These are phyloP conservation scores for Torulaspora franciscae DNA, from an alignment of 805 yeast species.

Conservation along the genomic window DNA sequence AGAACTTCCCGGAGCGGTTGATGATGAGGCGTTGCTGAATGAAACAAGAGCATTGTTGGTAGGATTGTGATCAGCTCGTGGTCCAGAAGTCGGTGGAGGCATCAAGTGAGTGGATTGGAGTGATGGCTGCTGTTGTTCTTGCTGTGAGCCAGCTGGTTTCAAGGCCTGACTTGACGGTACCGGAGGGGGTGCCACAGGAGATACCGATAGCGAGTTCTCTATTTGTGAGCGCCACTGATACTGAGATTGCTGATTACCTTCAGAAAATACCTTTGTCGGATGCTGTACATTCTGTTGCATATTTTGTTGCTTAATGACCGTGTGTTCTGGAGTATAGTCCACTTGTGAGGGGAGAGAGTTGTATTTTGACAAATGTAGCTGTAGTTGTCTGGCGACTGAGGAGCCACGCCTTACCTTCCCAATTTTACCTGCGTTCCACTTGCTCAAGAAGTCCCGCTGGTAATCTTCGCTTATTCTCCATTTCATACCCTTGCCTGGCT, in stretches of 20 bases:
- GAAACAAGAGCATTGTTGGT: conserved; percentile 19
- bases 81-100: conserved; percentile 16
- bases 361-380: conserved; percentile 56
- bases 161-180: conserved; percentile 1
- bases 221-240: conserved; percentile 4
- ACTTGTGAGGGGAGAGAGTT: conserved; percentile 39
- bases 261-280: not conserved
- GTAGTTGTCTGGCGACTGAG: conserved; percentile 73
- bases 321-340: conserved; percentile 25
- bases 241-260: conserved; percentile 9
- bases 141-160: conserved; percentile 4
- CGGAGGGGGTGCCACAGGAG: conserved; percentile 2
- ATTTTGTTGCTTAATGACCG: conserved; percentile 15
- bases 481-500: conserved; percentile 98
- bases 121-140: conserved; percentile 6
- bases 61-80: conserved; percentile 10
- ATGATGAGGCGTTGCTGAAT: conserved; percentile 13
- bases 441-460: conserved; percentile 75
- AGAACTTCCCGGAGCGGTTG: conserved; percentile 12
- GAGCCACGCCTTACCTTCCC: conserved; percentile 75
- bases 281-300: conserved; percentile 5
- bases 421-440: conserved; percentile 70
- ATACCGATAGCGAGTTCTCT: conserved; percentile 3
- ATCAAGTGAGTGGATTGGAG: conserved; percentile 11
- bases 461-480: conserved; percentile 92